Percentiles rank a stretch among this genome's conserved stretches.
These are phyloP conservation scores for Tympanopsis confertula DNA, from an alignment of 2,329 filamentous ascomycete species.

Conservation along the genomic window DNA sequence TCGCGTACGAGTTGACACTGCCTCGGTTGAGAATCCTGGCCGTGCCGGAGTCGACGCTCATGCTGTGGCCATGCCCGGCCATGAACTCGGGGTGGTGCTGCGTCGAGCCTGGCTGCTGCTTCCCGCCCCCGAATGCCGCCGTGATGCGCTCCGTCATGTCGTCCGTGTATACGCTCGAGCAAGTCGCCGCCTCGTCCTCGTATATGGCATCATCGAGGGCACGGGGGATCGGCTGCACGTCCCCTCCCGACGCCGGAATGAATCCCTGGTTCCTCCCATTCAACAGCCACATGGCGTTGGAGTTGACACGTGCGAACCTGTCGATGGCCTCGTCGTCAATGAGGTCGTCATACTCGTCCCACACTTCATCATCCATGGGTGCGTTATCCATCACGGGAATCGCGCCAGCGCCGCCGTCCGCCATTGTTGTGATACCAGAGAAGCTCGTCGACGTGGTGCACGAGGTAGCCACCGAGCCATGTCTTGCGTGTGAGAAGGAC, in stretches of 20 bases:
- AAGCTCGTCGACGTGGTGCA: constrained; percentile 52
- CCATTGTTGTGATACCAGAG: constrained; percentile 48
- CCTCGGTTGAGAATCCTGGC: too few species aligned
- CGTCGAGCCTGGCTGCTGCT: constrained; percentile 26
- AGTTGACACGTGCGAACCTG: constrained; percentile 37
- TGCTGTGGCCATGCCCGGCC: constrained; percentile 23
- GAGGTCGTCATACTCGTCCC: constrained; percentile 88
- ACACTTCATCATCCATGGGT: constrained; percentile 73
- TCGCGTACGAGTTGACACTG: too few species aligned
- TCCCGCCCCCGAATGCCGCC: constrained; percentile 26
- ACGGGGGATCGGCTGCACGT: too few species aligned
- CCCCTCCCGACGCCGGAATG: too few species aligned
- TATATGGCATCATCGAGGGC: constrained; percentile 17
- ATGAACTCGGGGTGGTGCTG: constrained; percentile 30
- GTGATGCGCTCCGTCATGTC: constrained; percentile 42
- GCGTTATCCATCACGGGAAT: constrained; percentile 50
- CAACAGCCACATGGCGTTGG: too few species aligned
- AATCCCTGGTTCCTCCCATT: too few species aligned
- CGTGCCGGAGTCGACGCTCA: constrained; percentile 9
- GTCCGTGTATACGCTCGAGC: constrained; percentile 40
- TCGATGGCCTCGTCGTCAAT: constrained; percentile 49
- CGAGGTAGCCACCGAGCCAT: constrained; percentile 53
- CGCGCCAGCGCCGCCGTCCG: constrained; percentile 53
- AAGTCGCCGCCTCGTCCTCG: constrained; percentile 15
- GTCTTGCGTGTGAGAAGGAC: constrained; percentile 65